These are phyloP conservation scores for Colletotrichum theobromicola DNA, from an alignment of 2,329 filamentous ascomycete species.

Conservation along the genomic window DNA sequence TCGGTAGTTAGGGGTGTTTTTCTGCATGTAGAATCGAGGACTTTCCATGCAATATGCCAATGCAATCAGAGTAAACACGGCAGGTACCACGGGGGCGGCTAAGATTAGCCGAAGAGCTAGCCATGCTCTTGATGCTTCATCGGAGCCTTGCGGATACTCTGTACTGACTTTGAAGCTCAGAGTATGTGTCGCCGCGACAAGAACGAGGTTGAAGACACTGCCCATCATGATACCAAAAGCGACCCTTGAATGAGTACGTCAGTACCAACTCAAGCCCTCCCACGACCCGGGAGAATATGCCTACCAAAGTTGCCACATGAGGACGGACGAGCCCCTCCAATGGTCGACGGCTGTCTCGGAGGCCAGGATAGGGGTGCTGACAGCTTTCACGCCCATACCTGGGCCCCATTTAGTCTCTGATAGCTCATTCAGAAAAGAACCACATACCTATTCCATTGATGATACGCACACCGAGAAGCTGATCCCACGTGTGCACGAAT, in stretches of 20 bases:
- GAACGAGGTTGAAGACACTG: background rate
- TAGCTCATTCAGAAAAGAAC: background rate
- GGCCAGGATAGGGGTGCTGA: background rate
- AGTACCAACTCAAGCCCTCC: background rate
- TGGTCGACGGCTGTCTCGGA: background rate
- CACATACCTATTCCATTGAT: background rate
- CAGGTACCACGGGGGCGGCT: background rate
- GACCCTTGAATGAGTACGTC: background rate
- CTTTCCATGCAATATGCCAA: background rate
- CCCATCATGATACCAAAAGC: background rate
- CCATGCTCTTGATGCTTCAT: background rate
- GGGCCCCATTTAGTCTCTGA: rapidly evolving
- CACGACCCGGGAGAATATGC: background rate
- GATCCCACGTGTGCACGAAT: background rate
- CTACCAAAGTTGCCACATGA: background rate
- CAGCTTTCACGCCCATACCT: background rate
- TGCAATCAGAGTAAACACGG: background rate
- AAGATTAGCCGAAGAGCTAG: background rate
- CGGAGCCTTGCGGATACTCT: background rate
- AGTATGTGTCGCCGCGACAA: background rate
- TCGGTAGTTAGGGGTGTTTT: background rate
- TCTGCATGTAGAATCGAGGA: background rate
- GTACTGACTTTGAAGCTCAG: background rate
- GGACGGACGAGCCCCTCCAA: background rate
- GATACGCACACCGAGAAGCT: background rate